Conservation (phyloP, 2,329 filamentous ascomycete species). For the Fusarium keratoplasticum region DNA sequence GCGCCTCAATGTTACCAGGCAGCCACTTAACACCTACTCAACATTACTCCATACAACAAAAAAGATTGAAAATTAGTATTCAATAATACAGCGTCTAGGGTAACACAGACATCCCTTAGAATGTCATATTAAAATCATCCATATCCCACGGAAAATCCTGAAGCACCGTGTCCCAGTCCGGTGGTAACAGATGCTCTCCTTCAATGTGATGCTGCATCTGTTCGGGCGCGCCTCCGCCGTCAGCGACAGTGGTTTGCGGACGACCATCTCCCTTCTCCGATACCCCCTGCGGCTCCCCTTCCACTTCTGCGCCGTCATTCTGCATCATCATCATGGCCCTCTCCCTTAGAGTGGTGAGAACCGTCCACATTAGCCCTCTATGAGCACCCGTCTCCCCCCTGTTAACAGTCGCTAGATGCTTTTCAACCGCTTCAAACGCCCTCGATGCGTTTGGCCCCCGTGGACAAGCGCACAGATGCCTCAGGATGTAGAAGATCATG, state of each 20-base stretch:
- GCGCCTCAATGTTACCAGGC: not conserved
- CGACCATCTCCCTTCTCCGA: not conserved
- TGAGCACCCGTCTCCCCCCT: not conserved
- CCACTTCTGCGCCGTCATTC: not conserved
- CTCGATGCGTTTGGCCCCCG: conserved; percentile 43
- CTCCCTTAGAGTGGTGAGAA: conserved; percentile 46
- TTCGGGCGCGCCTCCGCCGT: not conserved
- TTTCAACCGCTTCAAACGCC: conserved; percentile 47
- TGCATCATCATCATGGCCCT: conserved; percentile 44
- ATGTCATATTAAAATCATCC: conserved; percentile 37
- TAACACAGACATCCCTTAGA: not conserved
- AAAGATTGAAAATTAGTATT: not conserved
- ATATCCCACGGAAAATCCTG: conserved; percentile 46
- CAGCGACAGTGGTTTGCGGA: not conserved
- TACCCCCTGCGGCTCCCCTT: not conserved
- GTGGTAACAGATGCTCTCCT: conserved; percentile 28
- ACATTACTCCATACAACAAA: not conserved
- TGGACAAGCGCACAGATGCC: conserved; percentile 56
- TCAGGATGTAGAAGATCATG: conserved; percentile 56
- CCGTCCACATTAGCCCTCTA: conserved; percentile 46
- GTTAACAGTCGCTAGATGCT: conserved; percentile 17
- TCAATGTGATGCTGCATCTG: conserved; percentile 2
- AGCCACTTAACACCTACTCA: not conserved
- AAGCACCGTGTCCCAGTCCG: conserved; percentile 46
- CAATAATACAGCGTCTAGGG: not conserved